Conservation (phyloP, 306 rosid species). For the Cercis canadensis region DNA sequence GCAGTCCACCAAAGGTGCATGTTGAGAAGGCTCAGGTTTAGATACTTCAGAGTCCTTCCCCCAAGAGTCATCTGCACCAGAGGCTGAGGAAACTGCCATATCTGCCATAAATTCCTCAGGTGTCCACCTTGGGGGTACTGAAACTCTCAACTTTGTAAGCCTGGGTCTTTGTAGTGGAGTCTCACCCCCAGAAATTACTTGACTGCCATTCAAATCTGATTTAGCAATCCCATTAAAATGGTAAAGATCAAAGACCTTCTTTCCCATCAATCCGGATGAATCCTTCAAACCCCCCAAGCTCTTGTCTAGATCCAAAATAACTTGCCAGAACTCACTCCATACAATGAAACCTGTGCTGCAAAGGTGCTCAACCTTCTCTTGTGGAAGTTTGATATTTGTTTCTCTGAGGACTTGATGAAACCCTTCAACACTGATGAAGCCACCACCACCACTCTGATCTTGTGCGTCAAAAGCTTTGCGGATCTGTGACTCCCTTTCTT, state of each 20-base stretch:
- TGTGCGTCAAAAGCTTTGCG: constrained; percentile 91
- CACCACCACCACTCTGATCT: constrained; percentile 98
- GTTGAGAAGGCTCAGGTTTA: constrained; percentile 83
- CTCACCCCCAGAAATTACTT: constrained; percentile 63
- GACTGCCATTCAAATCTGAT: constrained; percentile 88
- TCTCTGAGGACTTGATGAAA: constrained; percentile 82
- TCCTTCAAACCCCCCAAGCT: constrained; percentile 93
- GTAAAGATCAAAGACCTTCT: constrained; percentile 85
- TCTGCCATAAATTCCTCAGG: constrained; percentile 95
- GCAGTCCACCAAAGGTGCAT: constrained; percentile 98
- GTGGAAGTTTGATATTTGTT: constrained; percentile 66
- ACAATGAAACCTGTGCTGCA: constrained; percentile 83
- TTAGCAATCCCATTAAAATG: constrained; percentile 99
- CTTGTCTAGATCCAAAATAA: constrained; percentile 84
- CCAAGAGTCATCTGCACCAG: constrained; percentile 59
- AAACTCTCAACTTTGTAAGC: constrained; percentile 86
- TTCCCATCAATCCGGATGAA: constrained; percentile 95
- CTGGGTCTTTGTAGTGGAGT: constrained; percentile 87
- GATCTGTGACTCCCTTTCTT: constrained; percentile 86
- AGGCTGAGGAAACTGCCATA: constrained; percentile 66
- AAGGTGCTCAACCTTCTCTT: constrained; percentile 78
- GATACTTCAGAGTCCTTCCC: constrained; percentile 64
- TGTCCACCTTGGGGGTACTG: constrained; percentile 98
- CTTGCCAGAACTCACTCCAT: constrained; percentile 99
- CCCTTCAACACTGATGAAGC: constrained; percentile 93